phyloP scores from a whole-genome alignment of 768 basidiomycete genomes.

The Lenzites betulinus region DNA sequence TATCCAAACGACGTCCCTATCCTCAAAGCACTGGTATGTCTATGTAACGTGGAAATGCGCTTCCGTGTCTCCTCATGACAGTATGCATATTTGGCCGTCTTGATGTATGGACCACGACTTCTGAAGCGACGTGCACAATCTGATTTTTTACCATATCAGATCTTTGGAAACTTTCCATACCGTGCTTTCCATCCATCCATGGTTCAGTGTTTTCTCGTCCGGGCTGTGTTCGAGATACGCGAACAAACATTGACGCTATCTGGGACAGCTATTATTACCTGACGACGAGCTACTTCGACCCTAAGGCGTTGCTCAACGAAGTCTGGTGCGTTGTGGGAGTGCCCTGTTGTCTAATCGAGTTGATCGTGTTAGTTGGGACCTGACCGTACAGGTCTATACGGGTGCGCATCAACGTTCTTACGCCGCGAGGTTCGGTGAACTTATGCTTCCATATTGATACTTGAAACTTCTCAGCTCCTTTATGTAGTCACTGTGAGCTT shows the following conservation, averaged over 20 bases:
- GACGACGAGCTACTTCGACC: conserved; percentile 9
- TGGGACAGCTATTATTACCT: conserved; percentile 12
- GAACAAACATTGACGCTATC: no score
- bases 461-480: background rate
- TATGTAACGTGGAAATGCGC: background rate
- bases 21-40: background rate
- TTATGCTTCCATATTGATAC: no score
- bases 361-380: no score
- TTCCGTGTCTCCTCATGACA: background rate
- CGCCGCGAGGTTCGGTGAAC: no score
- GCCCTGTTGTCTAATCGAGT: background rate
- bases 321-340: background rate
- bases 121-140: background rate
- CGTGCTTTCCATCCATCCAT: background rate
- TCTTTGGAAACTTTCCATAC: conserved; percentile 4
- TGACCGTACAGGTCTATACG: conserved; percentile 4
- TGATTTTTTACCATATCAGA: background rate
- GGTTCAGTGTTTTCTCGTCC: background rate
- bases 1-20: background rate
- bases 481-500: conserved; percentile 1
- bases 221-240: no score
- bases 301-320: background rate
- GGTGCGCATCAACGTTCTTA: background rate
- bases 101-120: background rate
- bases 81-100: background rate